phyloP scores from a whole-genome alignment of 495 filamentous ascomycete species.

The Lasiosphaeria miniovina region DNA sequence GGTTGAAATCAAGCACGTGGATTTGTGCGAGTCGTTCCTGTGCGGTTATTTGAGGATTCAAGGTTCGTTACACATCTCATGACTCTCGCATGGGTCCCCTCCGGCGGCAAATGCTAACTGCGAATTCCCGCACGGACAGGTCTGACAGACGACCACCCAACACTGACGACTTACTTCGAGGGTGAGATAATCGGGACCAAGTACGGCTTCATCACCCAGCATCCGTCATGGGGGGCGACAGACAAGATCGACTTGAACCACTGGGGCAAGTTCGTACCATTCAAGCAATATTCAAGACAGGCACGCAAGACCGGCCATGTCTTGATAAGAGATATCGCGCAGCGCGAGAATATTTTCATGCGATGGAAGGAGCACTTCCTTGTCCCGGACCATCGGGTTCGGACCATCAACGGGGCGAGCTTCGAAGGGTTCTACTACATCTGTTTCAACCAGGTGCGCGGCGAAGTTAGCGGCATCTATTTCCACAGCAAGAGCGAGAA shows the following conservation, averaged over 20 bases:
- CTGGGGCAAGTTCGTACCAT: slow-evolving; percentile 87
- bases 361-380: slow-evolving; percentile 99
- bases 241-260: slow-evolving; percentile 92
- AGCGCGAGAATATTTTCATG: slow-evolving; percentile 96
- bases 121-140: slow-evolving; percentile 47
- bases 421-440: slow-evolving; percentile 99
- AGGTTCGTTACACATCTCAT: slow-evolving; percentile 55
- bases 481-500: slow-evolving; percentile 97
- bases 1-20: slow-evolving; percentile 95
- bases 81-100: not conserved
- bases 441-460: slow-evolving; percentile 89
- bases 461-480: slow-evolving; percentile 88
- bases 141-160: slow-evolving; percentile 91
- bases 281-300: slow-evolving; percentile 71
- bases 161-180: slow-evolving; percentile 95
- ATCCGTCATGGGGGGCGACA: slow-evolving; percentile 85
- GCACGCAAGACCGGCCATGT: slow-evolving; percentile 59
- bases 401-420: slow-evolving; percentile 86
- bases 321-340: slow-evolving; percentile 64
- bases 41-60: slow-evolving; percentile 96
- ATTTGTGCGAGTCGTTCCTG: slow-evolving; percentile 90
- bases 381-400: slow-evolving; percentile 89
- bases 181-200: slow-evolving; percentile 97
- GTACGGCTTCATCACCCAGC: slow-evolving; percentile 86
- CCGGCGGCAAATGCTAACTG: not conserved